Evolutionary conservation across 441 rosid genomes (phyloP), one percentile per base, ranked within the genome.

Genomic region (Populus hybrid): DNA sequence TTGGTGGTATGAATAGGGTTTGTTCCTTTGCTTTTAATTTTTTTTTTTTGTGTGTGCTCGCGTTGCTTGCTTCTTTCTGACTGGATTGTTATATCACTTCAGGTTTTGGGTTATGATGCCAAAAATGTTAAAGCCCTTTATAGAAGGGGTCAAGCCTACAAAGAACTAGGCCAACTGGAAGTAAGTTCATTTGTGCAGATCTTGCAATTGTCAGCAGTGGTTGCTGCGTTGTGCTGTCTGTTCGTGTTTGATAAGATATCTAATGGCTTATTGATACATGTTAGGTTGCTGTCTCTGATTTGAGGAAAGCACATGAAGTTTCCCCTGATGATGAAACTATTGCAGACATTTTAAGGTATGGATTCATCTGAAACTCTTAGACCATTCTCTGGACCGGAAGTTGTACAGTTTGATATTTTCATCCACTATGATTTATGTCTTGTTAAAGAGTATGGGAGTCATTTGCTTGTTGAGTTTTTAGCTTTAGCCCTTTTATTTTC

Each of bases 91-190:
- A 50, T 68, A 40, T 31, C 72, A 20, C 63, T 76, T 75, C 81
- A 95, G 99, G 96, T 91, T 81, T 83, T 96, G 87, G 86, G 86
- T 72, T 86, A 84, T 84, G 99, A 96, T 85, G 84, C 89, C 31
- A 90, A 84, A 74, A 96, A 96, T 83, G 85, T 90, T 64, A 96
- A 96, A 86, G 99, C 98, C 80, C 93, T 94, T 28, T 93, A 94
- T 83, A 86, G 99, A 71, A 94, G 97, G 85, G 99, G 99, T 82
- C 97, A 90, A 87, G 98, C 99, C 45, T 91, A 90, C 82, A 93
- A 87, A 86, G 94, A 93, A 85, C 59, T 94, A 6, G 94, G 92
- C 45, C 88, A 68, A 61, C 76, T 94, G 77, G 89, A 88, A 83
- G 99, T 94, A 85, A 88, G 99, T 87, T 83, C 67, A 77, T 71